A percentile compares a stretch with the other conserved stretches of the same genome.
These are phyloP conservation scores for Phytopythium litorale DNA, from an alignment of 352 stramenopile genomes.

Conservation along the genomic window DNA sequence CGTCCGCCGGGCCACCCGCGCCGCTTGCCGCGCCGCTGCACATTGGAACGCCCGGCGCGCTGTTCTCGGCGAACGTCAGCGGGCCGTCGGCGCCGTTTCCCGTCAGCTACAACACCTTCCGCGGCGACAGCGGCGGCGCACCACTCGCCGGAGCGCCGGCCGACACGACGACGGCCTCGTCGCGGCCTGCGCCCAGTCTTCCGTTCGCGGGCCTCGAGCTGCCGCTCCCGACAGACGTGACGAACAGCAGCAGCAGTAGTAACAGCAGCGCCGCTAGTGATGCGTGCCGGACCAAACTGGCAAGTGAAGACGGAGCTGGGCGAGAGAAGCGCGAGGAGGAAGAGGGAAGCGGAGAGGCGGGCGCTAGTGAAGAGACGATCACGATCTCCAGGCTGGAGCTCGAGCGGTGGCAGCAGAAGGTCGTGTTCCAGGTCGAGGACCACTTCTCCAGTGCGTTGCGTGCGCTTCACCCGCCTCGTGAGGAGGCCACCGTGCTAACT, in stretches of 20 bases:
- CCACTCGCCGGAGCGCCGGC: not conserved
- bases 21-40: constrained; percentile 3
- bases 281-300: not conserved
- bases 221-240: not conserved
- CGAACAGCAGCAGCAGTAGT: not conserved
- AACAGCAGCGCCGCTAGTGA: not conserved
- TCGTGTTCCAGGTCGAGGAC: constrained; percentile 57
- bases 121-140: constrained; percentile 10
- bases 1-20: not conserved
- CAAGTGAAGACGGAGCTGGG: not conserved
- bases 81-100: not conserved
- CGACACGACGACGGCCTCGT: not conserved
- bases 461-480: not conserved
- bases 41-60: not conserved
- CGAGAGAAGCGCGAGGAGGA: constrained; percentile 3
- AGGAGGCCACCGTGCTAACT: not conserved
- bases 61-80: constrained; percentile 4
- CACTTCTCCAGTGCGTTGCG: constrained; percentile 55
- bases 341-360: constrained; percentile 9
- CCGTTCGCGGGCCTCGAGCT: constrained; percentile 3
- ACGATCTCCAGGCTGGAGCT: constrained; percentile 54
- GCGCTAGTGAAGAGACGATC: constrained; percentile 20
- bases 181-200: not conserved
- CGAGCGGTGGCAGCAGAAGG: constrained; percentile 55
- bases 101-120: not conserved